phyloP scores from a whole-genome alignment of 2,329 filamentous ascomycete species.

The Mycosphaerella sp. region DNA sequence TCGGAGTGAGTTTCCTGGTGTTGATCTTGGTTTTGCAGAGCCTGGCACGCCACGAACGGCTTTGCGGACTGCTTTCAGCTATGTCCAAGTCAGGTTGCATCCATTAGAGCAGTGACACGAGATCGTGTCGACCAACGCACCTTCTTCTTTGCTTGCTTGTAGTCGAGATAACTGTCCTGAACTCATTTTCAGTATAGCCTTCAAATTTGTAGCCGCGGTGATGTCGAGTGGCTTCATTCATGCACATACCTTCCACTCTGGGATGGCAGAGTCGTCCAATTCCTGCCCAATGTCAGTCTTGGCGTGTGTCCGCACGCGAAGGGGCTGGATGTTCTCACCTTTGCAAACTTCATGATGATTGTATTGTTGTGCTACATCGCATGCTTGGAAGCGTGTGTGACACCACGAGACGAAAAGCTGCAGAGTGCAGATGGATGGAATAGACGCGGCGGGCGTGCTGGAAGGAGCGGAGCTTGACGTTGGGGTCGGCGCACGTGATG shows the following conservation, averaged over 20 bases:
- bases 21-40: slow-evolving; percentile 4
- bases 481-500: too few relatives aligned
- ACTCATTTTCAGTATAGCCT: too few relatives aligned
- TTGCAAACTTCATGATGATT: slow-evolving; percentile 7
- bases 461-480: too few relatives aligned
- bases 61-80: slow-evolving; percentile 10
- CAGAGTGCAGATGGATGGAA: neutral
- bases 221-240: too few relatives aligned
- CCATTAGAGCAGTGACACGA: neutral
- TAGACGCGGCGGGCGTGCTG: too few relatives aligned
- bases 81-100: neutral
- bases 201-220: too few relatives aligned
- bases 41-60: slow-evolving; percentile 11
- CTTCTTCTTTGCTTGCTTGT: slow-evolving; percentile 52
- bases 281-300: slow-evolving; percentile 40
- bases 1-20: slow-evolving; percentile 12
- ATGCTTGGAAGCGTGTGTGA: neutral
- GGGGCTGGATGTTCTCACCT: neutral
- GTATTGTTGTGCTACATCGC: neutral
- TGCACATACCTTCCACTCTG: slow-evolving; percentile 66
- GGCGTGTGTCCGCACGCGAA: too few relatives aligned
- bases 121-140: neutral
- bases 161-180: slow-evolving; percentile 78
- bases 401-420: neutral
- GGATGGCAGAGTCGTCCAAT: slow-evolving; percentile 79